Evolutionary conservation across 2,329 filamentous ascomycete species (phyloP), one percentile per base, ranked within the genome.

Genomic region (Endothia cerciana): DNA sequence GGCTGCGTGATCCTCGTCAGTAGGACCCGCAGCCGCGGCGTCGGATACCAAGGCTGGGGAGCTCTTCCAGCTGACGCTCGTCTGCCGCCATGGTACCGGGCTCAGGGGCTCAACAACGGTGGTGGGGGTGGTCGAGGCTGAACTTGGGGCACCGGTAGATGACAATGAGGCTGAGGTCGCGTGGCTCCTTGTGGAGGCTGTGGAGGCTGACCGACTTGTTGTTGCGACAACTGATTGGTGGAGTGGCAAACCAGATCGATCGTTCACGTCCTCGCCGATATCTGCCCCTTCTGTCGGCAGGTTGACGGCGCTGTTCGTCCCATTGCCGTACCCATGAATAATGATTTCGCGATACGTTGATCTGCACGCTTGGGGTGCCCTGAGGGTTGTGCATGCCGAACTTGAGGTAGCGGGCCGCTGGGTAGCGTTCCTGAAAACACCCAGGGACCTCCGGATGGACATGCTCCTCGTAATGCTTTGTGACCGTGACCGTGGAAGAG

Each of bases 301-400:
- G 6, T 75, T 53, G 28, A 68, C 74, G 4, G 79, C 77, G 1
- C 74, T 70, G 43, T 83, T 82, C 2, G 80, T 84, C 1, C 83
- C 83, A 59, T 86, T 86, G 11, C 84, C 84, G 65, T 87, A 86
- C 0, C 83, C 82, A 4, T 81, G 78, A 7, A 86, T 78, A 0
- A 85, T 75, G 36, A 86, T 85, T 70, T 87, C 84, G 62, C 83
- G 81, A 65, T 82, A 81, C 0, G 73, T 69, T 1, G 70, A 71
- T 55, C 67, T 74, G 68, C 28, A 69, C 22, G 40, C 43, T 17
- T 1, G 71, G 15, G 53, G 51, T n/a, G 25, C 53, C 28, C 49
- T 62, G 28, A 30, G 58, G 2, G n/a, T 61, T 2, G 65, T 58
- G 11, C 41, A 41, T 3, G 53, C 43, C 30, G 36, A 36, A 22